Evolutionary conservation across 176 grass and related monocot species (phyloP), one percentile per base, ranked within the genome.

Genomic region (Tillandsia fasciculata): DNA sequence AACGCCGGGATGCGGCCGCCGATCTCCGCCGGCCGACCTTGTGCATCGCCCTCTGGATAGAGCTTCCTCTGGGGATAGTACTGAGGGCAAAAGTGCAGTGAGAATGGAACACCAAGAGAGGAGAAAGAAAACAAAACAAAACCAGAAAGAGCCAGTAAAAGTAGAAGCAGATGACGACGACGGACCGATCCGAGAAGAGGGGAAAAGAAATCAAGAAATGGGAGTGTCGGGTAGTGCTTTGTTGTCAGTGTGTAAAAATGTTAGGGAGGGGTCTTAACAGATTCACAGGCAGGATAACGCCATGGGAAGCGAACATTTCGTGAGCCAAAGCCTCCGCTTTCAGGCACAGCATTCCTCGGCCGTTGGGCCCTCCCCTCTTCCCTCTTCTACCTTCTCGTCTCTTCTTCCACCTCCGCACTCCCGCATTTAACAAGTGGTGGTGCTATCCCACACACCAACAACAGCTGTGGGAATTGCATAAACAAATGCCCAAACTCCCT

Each of bases 11-110:
- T 49, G 63, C 76, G 6, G 50, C 13, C 52, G 23, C 65, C 64
- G 67, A 67, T 73, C 78, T 83, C 74, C 83, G 53, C n/a, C 74
- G 50, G 14, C 71, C 72, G 20, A 68, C 80, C 47, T 59, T 82
- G 52, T 81, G 84, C 84, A 93, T 85, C 12, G 24, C 75, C 81
- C 73, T 99, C 72, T 86, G 89, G 70, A 90, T 81, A 81, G 84
- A 82, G 49, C 78, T 77, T 23, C 86, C 88, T 48, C 92, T 96
- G 80, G 26, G 65, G 51, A 78, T 78, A 11, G 33, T 57, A 72
- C 9, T 50, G 33, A 42, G 33, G 33, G 33, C 33, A 42, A 42
- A 42, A 42, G 33, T 42, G 33, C 33, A 42, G 33, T 7, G 33
- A 42, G 33, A 42, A 42, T 6, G 33, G 3, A 42, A 15, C 1